Percentiles rank a stretch among this genome's conserved stretches.
Conservation (phyloP, 495 filamentous ascomycete species). For the Penicillium canescens region DNA sequence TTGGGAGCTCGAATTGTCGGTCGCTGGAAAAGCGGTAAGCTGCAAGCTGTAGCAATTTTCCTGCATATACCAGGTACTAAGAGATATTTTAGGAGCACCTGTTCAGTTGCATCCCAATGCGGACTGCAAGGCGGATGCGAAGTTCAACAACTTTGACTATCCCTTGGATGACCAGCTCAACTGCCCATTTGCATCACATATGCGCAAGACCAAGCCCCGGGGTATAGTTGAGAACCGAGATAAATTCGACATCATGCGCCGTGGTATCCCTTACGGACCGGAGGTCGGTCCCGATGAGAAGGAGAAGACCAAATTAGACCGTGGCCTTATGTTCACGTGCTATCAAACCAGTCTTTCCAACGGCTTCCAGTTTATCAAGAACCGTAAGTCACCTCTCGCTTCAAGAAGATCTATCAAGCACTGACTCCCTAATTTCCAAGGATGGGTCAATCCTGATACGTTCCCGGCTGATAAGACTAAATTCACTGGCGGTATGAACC, state of each 20-base stretch:
- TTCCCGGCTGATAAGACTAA: constrained; percentile 7
- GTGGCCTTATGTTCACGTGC: constrained; percentile 11
- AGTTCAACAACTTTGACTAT: constrained; percentile 30
- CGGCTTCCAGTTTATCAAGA: constrained; percentile 14
- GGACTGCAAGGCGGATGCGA: constrained; percentile 31
- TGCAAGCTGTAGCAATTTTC: neutral
- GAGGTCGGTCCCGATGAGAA: constrained; percentile 29
- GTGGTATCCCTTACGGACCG: constrained; percentile 42
- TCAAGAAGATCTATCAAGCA: neutral
- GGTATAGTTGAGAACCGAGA: constrained; percentile 24
- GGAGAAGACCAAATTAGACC: constrained; percentile 3
- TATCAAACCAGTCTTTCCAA: constrained; percentile 13
- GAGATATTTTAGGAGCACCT: constrained; percentile 28
- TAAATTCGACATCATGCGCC: constrained; percentile 34
- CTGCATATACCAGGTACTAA: constrained; percentile 3
- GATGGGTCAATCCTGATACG: constrained; percentile 11
- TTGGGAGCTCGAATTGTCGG: constrained; percentile 42
- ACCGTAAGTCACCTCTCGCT: constrained; percentile 2
- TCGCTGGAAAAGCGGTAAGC: constrained; percentile 43
- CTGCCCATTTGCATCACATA: constrained; percentile 44
- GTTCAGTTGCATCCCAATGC: constrained; percentile 26
- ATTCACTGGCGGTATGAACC: constrained; percentile 8
- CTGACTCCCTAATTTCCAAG: constrained; percentile 2
- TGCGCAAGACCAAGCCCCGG: constrained; percentile 43
- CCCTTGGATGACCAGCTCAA: constrained; percentile 19